Percentiles rank a stretch among this genome's conserved stretches.
These are phyloP conservation scores for Recurvomyces mirabilis DNA, from an alignment of 495 filamentous ascomycete genomes.

Conservation along the genomic window DNA sequence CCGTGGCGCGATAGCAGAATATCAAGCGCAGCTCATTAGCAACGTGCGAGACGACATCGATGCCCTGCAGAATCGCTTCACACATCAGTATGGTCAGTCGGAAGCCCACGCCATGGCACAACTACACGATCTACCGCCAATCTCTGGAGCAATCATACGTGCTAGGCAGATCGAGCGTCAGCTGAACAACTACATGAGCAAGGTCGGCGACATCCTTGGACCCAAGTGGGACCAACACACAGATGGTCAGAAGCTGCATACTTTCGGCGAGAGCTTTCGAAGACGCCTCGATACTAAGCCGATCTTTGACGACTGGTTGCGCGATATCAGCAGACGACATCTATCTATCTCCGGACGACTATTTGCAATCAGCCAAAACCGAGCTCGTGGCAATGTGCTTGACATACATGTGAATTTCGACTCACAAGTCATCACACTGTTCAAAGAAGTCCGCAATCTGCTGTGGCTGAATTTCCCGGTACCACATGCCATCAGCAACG, in stretches of 20 bases:
- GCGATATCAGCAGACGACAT: slow-evolving; percentile 73
- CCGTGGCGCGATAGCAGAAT: slow-evolving; percentile 90
- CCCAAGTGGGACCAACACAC: slow-evolving; percentile 86
- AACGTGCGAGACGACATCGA: slow-evolving; percentile 94
- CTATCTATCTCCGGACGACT: slow-evolving; percentile 84
- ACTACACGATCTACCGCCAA: slow-evolving; percentile 84
- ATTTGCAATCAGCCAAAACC: slow-evolving; percentile 78
- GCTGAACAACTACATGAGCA: slow-evolving; percentile 90
- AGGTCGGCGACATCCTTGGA: slow-evolving; percentile 90
- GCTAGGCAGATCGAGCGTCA: slow-evolving; percentile 93
- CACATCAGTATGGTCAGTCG: slow-evolving; percentile 94
- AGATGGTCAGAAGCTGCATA: slow-evolving; percentile 86
- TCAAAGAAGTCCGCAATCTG: slow-evolving; percentile 97
- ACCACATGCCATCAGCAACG: slow-evolving; percentile 84
- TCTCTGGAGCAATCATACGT: slow-evolving; percentile 95
- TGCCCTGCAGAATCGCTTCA: slow-evolving; percentile 88
- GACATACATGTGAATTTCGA: slow-evolving; percentile 95
- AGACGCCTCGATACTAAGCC: slow-evolving; percentile 90
- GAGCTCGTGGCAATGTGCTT: slow-evolving; percentile 70
- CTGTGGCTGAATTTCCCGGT: slow-evolving; percentile 87
- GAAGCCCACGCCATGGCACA: slow-evolving; percentile 97
- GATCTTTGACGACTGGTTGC: slow-evolving; percentile 89
- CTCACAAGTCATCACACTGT: slow-evolving; percentile 87
- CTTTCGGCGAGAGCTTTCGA: slow-evolving; percentile 78
- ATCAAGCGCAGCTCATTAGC: slow-evolving; percentile 92